Conservation (phyloP, 495 filamentous ascomycete species). For the Podospora australis region DNA sequence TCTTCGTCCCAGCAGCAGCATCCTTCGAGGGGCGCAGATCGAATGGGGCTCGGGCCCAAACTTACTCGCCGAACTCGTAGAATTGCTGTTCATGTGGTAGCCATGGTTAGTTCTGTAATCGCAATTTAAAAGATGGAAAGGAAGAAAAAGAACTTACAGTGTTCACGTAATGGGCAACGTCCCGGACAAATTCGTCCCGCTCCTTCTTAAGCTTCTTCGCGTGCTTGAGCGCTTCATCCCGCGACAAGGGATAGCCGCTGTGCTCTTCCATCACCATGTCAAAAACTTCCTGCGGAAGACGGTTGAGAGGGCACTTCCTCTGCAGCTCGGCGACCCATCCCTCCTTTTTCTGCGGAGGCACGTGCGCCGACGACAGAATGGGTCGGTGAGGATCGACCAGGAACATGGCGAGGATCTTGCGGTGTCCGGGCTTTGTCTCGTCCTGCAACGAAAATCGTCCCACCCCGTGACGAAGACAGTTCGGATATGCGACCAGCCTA, state of each 20-base stretch:
- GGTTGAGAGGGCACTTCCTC: background rate
- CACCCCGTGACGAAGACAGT: constrained; percentile 45
- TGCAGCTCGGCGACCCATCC: constrained; percentile 36
- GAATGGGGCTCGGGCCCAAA: too few species aligned
- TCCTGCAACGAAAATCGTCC: constrained; percentile 44
- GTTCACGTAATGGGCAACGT: too few species aligned
- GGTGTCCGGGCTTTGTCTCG: constrained; percentile 41
- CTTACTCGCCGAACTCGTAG: too few species aligned
- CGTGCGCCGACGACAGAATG: constrained; percentile 47
- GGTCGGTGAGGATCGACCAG: constrained; percentile 48
- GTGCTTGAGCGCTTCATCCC: constrained; percentile 15
- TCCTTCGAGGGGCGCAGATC: too few species aligned
- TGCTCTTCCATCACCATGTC: constrained; percentile 16
- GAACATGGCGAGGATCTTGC: constrained; percentile 54
- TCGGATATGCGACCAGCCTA: constrained; percentile 36
- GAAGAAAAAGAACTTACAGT: too few species aligned
- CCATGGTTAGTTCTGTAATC: too few species aligned
- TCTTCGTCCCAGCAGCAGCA: too few species aligned
- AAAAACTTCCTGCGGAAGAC: constrained; percentile 21
- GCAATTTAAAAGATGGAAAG: too few species aligned
- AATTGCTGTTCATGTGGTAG: too few species aligned
- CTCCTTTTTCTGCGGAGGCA: constrained; percentile 47
- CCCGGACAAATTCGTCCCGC: too few species aligned
- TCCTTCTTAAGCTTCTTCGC: constrained; percentile 18
- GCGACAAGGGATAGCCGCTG: constrained; percentile 18